Evolutionary conservation across 2,329 filamentous ascomycete species (phyloP), one percentile per base, ranked within the genome.

Genomic region (Dactylellina cionopaga): DNA sequence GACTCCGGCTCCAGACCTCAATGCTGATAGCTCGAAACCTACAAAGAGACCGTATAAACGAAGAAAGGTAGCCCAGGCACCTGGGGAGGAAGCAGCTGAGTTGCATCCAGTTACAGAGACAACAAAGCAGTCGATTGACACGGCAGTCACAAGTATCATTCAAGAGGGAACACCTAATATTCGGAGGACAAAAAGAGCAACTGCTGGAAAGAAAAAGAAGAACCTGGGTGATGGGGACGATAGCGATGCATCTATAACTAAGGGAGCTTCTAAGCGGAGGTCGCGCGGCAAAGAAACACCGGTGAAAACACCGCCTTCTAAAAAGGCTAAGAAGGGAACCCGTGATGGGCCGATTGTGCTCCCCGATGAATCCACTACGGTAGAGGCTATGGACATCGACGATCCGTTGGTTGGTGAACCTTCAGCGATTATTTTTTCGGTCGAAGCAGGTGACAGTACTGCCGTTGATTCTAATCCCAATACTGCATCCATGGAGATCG

Each of bases 221-320:
- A 58, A 52, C 11, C 19, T n/a, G 35, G 15, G 6, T 17, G 43
- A 22, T 31, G 47, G n/a, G 17, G 29, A 10, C 33, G 44, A 39
- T 11, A 22, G 10, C 25, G 49, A 63, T 37, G 41, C 1, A 3
- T 25, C 27, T 7, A n/a, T 3, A 11, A 9, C 25, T 29, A 33
- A 56, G n/a, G 43, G 17, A 4, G 3, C 27, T 31, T 33, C 58
- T 6, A 71, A 71, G 19, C 66, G 66, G 24, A 71, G 59, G 31
- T 43, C 66, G 22, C 54, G 24, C 9, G 54, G 43, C 31, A 58
- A 63, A 35, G 51, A 58, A 7, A 44, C 49, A 5, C 37, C 58
- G 24, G 3, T 24, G n/a, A 71, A 58, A 41, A 6, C 13, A 0
- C 44, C 49, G 13, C 33, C 66, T 17, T 31, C 51, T 3, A 71